Conservation (phyloP, 2,329 filamentous ascomycete species). For the Harringtonia lauricola region DNA sequence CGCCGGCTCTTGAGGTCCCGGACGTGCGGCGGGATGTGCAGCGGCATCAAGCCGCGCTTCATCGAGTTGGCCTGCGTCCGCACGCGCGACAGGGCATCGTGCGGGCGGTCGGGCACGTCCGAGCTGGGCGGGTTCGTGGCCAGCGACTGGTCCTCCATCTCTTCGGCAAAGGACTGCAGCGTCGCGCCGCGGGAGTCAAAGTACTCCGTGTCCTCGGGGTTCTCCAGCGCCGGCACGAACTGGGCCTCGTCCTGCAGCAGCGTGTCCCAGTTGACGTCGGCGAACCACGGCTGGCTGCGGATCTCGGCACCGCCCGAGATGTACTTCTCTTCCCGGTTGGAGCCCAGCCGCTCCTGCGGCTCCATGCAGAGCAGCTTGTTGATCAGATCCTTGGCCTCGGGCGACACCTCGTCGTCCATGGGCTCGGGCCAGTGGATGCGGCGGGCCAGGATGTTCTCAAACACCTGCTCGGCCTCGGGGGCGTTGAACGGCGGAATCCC, state of each 20-base stretch:
- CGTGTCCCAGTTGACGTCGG: slow-evolving; percentile 77
- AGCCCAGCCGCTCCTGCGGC: slow-evolving; percentile 69
- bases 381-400: slow-evolving; percentile 87
- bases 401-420: slow-evolving; percentile 65
- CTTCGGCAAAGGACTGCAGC: slow-evolving; percentile 82
- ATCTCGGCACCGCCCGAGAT: slow-evolving; percentile 84
- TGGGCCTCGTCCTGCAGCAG: slow-evolving; percentile 91
- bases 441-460: slow-evolving; percentile 87
- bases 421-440: slow-evolving; percentile 89
- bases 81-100: slow-evolving; percentile 86
- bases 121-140: slow-evolving; percentile 56
- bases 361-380: slow-evolving; percentile 83
- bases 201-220: slow-evolving; percentile 96
- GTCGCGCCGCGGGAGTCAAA: slow-evolving; percentile 90
- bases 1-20: slow-evolving; percentile 79
- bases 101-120: slow-evolving; percentile 79
- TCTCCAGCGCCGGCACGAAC: slow-evolving; percentile 84
- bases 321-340: slow-evolving; percentile 75
- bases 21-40: slow-evolving; percentile 94
- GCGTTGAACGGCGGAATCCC: slow-evolving; percentile 93
- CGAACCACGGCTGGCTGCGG: slow-evolving; percentile 79
- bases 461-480: slow-evolving; percentile 79
- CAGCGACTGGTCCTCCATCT: slow-evolving; percentile 80
- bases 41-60: slow-evolving; percentile 85
- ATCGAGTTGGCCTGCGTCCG: slow-evolving; percentile 77